Percentiles rank a stretch among this genome's conserved stretches.
These are phyloP conservation scores for Quercus agrifolia DNA, from an alignment of 306 rosid genomes.

Conservation along the genomic window DNA sequence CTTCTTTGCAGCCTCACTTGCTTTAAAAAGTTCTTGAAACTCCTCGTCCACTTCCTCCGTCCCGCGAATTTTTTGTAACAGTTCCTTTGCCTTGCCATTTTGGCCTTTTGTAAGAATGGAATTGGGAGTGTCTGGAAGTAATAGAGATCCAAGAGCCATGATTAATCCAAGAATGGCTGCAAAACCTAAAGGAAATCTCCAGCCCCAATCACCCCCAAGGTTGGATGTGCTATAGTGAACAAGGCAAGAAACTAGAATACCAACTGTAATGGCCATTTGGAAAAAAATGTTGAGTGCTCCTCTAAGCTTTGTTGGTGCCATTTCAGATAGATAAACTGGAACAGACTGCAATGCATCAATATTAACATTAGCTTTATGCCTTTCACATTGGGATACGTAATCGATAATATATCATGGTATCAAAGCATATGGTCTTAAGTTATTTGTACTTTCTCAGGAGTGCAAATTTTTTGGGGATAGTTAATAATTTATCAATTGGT, in stretches of 20 bases:
- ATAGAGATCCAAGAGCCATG: conserved; percentile 32
- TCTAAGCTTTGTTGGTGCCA: conserved; percentile 41
- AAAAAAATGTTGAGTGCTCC: conserved; percentile 45
- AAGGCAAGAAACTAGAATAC: conserved; percentile 32
- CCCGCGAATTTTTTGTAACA: conserved; percentile 35
- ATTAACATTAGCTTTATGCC: too few relatives aligned
- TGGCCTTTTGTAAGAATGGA: conserved; percentile 42
- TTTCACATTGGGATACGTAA: too few relatives aligned
- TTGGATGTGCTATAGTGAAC: conserved; percentile 31
- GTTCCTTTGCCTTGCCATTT: conserved; percentile 24
- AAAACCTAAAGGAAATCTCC: conserved; percentile 34
- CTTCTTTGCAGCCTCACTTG: conserved; percentile 33
- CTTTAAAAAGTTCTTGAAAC: conserved; percentile 31
- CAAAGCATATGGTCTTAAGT: too few relatives aligned
- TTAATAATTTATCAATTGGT: background rate
- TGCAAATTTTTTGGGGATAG: too few relatives aligned
- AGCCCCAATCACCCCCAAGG: conserved; percentile 34
- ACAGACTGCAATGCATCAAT: conserved; percentile 25
- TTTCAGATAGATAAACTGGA: conserved; percentile 45
- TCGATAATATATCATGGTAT: too few relatives aligned
- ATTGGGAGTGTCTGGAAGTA: conserved; percentile 47
- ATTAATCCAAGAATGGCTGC: conserved; percentile 40
- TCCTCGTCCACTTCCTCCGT: conserved; percentile 25
- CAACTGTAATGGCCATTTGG: conserved; percentile 45
- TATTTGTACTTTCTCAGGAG: too few relatives aligned